These are phyloP conservation scores for Herpotrichia juniperi DNA, from an alignment of 2,329 filamentous ascomycete genomes.

Conservation along the genomic window DNA sequence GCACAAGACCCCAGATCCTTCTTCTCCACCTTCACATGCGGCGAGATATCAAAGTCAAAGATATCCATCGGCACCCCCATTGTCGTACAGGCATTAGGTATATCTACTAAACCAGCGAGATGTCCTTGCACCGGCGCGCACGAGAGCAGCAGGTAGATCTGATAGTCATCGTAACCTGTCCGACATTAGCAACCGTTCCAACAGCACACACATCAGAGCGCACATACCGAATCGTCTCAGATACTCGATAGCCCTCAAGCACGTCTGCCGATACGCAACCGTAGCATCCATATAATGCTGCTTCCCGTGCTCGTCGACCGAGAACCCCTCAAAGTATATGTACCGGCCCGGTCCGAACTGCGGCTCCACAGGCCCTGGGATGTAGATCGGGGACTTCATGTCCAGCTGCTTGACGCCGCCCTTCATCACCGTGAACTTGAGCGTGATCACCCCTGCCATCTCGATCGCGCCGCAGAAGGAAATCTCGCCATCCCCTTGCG, in stretches of 20 bases:
- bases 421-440: constrained; percentile 90
- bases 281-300: constrained; percentile 89
- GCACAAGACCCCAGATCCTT: constrained; percentile 75
- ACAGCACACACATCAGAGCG: neutral
- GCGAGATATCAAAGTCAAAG: constrained; percentile 90
- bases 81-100: constrained; percentile 90
- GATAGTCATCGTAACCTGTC: constrained; percentile 68
- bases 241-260: constrained; percentile 79
- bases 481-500: constrained; percentile 89
- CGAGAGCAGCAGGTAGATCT: constrained; percentile 83
- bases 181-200: neutral
- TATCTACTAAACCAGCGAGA: constrained; percentile 85
- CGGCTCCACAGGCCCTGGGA: constrained; percentile 85
- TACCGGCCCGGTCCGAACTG: constrained; percentile 83
- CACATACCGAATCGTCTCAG: constrained; percentile 70
- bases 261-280: constrained; percentile 84
- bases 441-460: constrained; percentile 89
- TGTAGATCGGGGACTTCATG: constrained; percentile 84
- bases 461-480: constrained; percentile 80
- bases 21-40: constrained; percentile 65
- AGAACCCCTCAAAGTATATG: constrained; percentile 89
- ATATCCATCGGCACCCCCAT: constrained; percentile 90
- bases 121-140: constrained; percentile 89
- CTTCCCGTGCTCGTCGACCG: constrained; percentile 84
- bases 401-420: constrained; percentile 74